Conservation (phyloP, 768 basidiomycete species). For the Fomitopsis serialis region DNA sequence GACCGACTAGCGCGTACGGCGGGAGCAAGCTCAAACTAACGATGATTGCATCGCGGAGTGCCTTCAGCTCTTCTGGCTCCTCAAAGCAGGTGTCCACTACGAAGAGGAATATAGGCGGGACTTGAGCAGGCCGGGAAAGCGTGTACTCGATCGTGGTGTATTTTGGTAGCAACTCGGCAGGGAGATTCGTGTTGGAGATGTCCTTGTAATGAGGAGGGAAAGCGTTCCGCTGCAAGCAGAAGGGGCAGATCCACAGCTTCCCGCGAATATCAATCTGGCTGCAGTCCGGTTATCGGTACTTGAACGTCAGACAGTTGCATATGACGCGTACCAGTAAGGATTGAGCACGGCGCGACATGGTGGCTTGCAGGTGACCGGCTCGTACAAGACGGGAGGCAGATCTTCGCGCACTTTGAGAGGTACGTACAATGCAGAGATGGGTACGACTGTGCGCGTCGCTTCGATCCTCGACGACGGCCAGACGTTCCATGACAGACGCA, state of each 20-base stretch:
- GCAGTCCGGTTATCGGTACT: constrained; percentile 3
- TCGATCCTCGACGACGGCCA: constrained; percentile 99
- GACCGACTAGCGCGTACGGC: constrained; percentile 88
- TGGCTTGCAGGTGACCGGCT: constrained; percentile 97
- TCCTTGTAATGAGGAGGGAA: constrained; percentile 99
- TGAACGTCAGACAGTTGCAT: background rate
- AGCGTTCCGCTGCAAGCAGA: constrained; percentile 93
- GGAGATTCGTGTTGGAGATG: constrained; percentile 94
- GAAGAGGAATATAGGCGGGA: constrained; percentile 95
- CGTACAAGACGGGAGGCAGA: constrained; percentile 92
- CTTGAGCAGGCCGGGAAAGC: constrained; percentile 83
- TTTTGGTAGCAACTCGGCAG: constrained; percentile 92
- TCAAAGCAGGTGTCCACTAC: constrained; percentile 97
- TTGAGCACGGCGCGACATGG: constrained; percentile 97
- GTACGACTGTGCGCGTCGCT: constrained; percentile 95
- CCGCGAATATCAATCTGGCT: constrained; percentile 99
- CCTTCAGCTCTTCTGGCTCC: constrained; percentile 86
- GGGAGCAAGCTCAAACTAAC: constrained; percentile 91
- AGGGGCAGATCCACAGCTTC: constrained; percentile 99
- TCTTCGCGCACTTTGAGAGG: constrained; percentile 93
- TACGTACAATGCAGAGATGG: constrained; percentile 96
- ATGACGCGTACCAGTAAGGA: constrained; percentile 77
- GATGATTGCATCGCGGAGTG: constrained; percentile 89
- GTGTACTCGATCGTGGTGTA: constrained; percentile 99
- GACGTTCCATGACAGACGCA: constrained; percentile 97